Evolutionary conservation across 2,329 filamentous ascomycete genomes (phyloP).

Genomic region (Penicillium sp.): DNA sequence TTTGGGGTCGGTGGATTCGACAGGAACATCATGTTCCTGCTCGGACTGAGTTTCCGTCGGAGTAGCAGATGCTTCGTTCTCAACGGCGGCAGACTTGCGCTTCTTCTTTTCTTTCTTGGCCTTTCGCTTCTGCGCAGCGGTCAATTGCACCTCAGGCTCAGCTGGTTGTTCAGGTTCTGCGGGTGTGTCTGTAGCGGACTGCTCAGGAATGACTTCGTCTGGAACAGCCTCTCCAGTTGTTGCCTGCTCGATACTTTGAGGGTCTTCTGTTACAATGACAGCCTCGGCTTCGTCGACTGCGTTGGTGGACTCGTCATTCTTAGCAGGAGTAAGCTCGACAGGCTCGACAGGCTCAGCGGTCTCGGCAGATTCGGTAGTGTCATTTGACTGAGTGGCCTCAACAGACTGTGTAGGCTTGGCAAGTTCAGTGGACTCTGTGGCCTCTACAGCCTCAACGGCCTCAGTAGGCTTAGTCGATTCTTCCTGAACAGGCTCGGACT

Average conservation of each 20-base stretch:
- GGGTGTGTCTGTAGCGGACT: conserved; percentile 7
- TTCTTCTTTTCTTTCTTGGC: conserved; percentile 31
- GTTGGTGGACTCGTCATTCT: not conserved
- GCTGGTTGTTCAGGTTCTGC: conserved; percentile 8
- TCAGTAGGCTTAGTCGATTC: conserved; percentile 1
- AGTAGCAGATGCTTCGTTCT: conserved; percentile 8
- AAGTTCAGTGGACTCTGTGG: not conserved
- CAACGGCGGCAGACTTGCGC: conserved; percentile 28
- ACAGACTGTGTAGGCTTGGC: not conserved
- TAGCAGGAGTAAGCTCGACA: not conserved
- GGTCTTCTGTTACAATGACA: conserved; percentile 10
- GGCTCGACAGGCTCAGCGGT: not conserved
- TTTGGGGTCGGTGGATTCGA: conserved; percentile 4
- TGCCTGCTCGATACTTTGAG: not conserved
- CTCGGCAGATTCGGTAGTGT: not conserved
- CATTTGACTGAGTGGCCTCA: not conserved
- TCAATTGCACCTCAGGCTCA: conserved; percentile 17
- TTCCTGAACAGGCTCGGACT: conserved; percentile 7
- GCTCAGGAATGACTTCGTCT: conserved; percentile 5
- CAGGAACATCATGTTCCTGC: conserved; percentile 4
- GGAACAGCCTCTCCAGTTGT: conserved; percentile 6
- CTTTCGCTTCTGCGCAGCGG: conserved; percentile 23
- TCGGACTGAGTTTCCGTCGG: conserved; percentile 13
- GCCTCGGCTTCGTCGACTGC: not conserved
- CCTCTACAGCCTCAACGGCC: conserved; percentile 5